Evolutionary conservation across 1,284 basidiomycete species (phyloP).

Genomic region (Pseudozyma sp.): DNA sequence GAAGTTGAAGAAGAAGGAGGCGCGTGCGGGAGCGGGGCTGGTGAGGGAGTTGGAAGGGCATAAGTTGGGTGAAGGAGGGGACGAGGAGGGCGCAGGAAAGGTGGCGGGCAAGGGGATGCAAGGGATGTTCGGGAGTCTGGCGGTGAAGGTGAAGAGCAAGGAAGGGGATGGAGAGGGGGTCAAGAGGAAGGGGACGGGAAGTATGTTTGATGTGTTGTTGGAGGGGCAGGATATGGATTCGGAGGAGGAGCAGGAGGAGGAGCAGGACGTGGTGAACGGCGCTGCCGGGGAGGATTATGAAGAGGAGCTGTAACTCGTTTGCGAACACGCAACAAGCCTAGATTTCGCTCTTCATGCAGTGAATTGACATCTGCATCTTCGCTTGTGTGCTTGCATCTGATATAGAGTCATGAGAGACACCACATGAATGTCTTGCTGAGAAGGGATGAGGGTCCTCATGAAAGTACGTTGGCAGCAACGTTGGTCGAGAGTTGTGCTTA

Average conservation of each 20-base stretch:
- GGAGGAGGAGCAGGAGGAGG: conserved; percentile 12
- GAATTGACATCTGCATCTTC: too few species aligned
- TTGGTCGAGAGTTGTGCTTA: not conserved
- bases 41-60: conserved; percentile 29
- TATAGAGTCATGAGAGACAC: too few species aligned
- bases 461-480: too few species aligned
- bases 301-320: conserved; percentile 21
- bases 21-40: conserved; percentile 42
- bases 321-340: too few species aligned
- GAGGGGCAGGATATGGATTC: conserved; percentile 20
- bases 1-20: conserved; percentile 47
- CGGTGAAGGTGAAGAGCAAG: not conserved
- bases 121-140: conserved; percentile 32
- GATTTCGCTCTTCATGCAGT: too few species aligned
- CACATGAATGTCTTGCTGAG: too few species aligned
- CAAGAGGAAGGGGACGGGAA: conserved; percentile 21
- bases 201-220: conserved; percentile 45
- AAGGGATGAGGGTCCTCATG: too few species aligned
- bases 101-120: conserved; percentile 7
- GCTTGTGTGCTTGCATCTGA: too few species aligned
- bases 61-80: conserved; percentile 14
- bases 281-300: conserved; percentile 19
- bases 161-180: not conserved
- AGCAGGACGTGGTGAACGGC: not conserved
- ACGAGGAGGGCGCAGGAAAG: not conserved